Evolutionary conservation across 768 basidiomycete species (phyloP), one percentile per base, ranked within the genome.

Genomic region (Lepiota brunneoincarnata): DNA sequence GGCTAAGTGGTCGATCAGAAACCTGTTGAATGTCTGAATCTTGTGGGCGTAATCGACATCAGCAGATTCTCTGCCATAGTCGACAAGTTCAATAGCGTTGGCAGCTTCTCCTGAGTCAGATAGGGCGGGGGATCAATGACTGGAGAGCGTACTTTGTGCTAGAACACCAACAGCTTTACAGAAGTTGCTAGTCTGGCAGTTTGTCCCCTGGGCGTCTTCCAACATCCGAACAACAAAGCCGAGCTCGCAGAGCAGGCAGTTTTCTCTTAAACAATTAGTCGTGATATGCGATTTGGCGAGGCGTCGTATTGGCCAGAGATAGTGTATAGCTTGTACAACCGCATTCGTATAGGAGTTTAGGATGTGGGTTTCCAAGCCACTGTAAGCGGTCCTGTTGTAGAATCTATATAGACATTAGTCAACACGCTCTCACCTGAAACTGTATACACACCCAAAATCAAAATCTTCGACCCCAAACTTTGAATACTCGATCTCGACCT

Each of bases 391-490:
- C 65, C 84, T 86, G 69, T 99, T 99, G 72, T 94, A 98, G 67
- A 92, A 98, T 2, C 93, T 95, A 56, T 2, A 56, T 14, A 14
- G 55, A 38, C 34, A 28, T 49, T 49, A 44, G 54, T 17, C 46
- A 36, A 53, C 39, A 38, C 12, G 21, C 3, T 41, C 10, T 40
- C 6, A 7, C 15, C 31, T 15, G 38, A 31, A 17, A 24, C 47
- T n/a, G 24, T 43, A 37, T 31, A 67, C 79, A 52, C 66, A 93
- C 94, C 81, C 96, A 63, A 99, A 99, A 69, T 99, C 97, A 63
- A 99, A 99, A 69, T 99, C 96, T 66, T 98, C 96, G 15, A 98
- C 92, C 3, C 96, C 96, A 63, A 99, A 99, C 64, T 95, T 96
- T 36, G 92, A 95, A 67, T 99, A 99, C 69, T 95, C 93, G 63